Base-by-base conservation (phyloP, 495 filamentous ascomycete species). In the Podospora tetraspora region DNA sequence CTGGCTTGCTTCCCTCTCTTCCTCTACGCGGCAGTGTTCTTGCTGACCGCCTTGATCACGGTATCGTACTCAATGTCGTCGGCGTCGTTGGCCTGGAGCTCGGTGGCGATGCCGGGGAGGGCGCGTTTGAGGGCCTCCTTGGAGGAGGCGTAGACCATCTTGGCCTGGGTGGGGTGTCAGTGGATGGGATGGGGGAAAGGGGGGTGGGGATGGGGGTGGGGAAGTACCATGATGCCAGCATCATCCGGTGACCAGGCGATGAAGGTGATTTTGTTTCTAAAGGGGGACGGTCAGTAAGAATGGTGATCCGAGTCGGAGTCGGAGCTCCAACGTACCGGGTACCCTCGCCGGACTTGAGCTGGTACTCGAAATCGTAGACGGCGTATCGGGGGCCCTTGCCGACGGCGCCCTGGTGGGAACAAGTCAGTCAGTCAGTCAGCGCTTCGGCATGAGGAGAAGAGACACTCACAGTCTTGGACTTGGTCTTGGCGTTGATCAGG, bases 61-160 rank as follows among this genome's bases (percentile, higher is more conserved):
- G 85, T 85, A 71, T 91, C 89, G 80, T 88, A 91, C 81, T 96
- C 93, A 74, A 98, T 91, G 73, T 97, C 96, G 77, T 90, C 88
- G 73, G 84, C 84, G 78, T 97, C 92, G 80, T 97, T 97, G 80
- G 93, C 95, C 84, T 99, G 96, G 73, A 97, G 86, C 75, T 96
- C 94, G 74, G 82, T 81, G 66, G 86, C 86, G 70, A 97, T 79
- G 34, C 91, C 91, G 78, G 87, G 91, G 66, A 99, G 87, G 29
- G 95, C 82, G 77, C 90, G 90, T 85, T 96, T 97, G 72, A 99
- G 84, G 67, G 87, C 87, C 73, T 97, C 93, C 80, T 96, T 96
- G 76, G 94, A 98, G 64, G 92, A 92, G 76, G 94, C 92, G 88
- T 97, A 98, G 73, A 97, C 86, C 96, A 97, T 98, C 81, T 92